These are phyloP conservation scores for Chaetomium olivaceum DNA, from an alignment of 2,329 filamentous ascomycete species.

Conservation along the genomic window DNA sequence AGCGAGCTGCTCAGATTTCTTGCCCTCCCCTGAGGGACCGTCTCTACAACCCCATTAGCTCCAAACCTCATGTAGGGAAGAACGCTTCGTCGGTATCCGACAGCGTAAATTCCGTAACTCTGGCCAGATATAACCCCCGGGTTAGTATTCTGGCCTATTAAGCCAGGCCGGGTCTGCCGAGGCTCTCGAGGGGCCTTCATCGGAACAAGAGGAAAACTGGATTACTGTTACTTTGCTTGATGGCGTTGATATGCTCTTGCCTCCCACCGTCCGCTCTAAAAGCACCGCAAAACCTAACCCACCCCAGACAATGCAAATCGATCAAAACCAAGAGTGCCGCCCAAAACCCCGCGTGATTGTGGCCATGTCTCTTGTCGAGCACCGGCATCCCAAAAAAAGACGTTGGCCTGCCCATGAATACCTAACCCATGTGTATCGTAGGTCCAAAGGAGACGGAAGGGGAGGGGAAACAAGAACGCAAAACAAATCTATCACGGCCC, in stretches of 20 bases:
- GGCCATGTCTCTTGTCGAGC: constrained; percentile 5
- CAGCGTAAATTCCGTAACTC: neutral
- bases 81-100: neutral
- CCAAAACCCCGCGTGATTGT: constrained; percentile 9
- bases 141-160: neutral
- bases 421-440: constrained; percentile 14
- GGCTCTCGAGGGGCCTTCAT: neutral
- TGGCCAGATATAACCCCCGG: neutral
- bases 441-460: neutral
- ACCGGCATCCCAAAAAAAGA: constrained; percentile 11
- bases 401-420: constrained; percentile 18
- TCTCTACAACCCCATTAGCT: neutral
- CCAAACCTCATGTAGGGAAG: neutral
- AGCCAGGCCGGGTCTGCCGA: neutral
- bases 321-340: constrained; percentile 7
- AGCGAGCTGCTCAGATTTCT: no score
- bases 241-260: neutral
- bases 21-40: neutral
- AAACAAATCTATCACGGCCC: constrained; percentile 23
- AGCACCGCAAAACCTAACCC: constrained; percentile 2
- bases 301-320: constrained; percentile 16
- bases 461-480: constrained; percentile 3
- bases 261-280: constrained; percentile 2
- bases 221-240: constrained; percentile 13
- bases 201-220: constrained; percentile 6